Base-by-base conservation (phyloP, 208 protist genomes). In the Zelonia costaricensis region DNA sequence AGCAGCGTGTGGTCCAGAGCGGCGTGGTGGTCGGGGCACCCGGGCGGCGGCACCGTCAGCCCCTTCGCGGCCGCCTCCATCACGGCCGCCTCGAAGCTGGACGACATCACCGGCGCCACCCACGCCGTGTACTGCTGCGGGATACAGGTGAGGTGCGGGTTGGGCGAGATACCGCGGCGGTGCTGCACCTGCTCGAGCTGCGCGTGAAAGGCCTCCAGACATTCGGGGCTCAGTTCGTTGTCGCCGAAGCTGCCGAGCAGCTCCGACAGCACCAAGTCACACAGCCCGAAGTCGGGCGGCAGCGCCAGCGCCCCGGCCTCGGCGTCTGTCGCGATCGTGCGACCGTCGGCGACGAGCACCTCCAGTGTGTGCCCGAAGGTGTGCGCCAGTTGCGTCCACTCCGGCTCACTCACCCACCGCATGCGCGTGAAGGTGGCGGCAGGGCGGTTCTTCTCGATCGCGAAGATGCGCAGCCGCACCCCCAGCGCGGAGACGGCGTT, bases 161-260 rank as follows among this genome's bases (percentile, higher is more conserved):
- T 93, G 51, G 31, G 31, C 4, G 46, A 36, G 15, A 93, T 70
- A 15, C 81, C 81, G 13, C 55, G 39, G 8, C 38, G 23, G 31
- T 20, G 27, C 65, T 91, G 84, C 25, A 86, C 38, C 28, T 38
- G 23, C 76, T 18, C 78, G 87, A 95, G 76, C 66, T 87, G 66
- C 16, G 51, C 64, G 36, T 80, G 61, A 63, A 93, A 92, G 22
- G 83, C 97, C 68, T 99, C 98, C 12, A 99, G 71, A 71, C 99
- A 99, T 90, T 99, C 98, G 12, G 98, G 98, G 59, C 96, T 99
- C 9, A 99, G 88, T 76, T 99, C 99, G 69, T 99, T 99, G 80
- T 99, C 98, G 25, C 98, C 98, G 44, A 99, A 98, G 18, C 97
- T 99, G 49, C 99, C 99, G 3, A 99, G 87, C 53, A 99, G 86